Conservation (phyloP, 495 filamentous ascomycete genomes). For the Astrocystis sublimbata region DNA sequence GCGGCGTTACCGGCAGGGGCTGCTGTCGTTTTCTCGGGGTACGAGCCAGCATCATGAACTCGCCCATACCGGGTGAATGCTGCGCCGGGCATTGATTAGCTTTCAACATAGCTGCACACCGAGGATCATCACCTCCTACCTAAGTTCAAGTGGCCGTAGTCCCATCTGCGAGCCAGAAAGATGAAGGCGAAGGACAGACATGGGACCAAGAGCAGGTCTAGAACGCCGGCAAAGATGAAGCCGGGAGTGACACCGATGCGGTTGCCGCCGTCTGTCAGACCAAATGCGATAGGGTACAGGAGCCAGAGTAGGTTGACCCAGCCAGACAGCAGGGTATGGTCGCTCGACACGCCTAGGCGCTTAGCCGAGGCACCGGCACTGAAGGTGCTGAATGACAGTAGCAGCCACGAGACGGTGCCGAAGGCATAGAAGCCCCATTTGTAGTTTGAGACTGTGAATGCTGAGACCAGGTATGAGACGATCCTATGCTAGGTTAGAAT, state of each 20-base stretch:
- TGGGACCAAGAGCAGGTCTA: constrained; percentile 44
- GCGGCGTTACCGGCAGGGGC: constrained; percentile 24
- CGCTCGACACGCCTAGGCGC: constrained; percentile 38
- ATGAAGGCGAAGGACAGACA: constrained; percentile 39
- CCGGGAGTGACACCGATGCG: constrained; percentile 39
- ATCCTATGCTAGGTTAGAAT: constrained; percentile 29
- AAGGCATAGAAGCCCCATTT: constrained; percentile 56
- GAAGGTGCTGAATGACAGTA: constrained; percentile 40
- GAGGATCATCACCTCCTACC: constrained; percentile 7
- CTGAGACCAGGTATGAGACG: constrained; percentile 44
- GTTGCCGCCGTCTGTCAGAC: constrained; percentile 51
- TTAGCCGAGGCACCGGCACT: constrained; percentile 31
- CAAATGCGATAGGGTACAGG: constrained; percentile 51
- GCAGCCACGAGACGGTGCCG: constrained; percentile 37
- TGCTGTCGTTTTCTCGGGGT: constrained; percentile 47
- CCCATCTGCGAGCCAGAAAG: constrained; percentile 46
- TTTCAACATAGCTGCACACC: too few species aligned
- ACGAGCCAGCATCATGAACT: constrained; percentile 41
- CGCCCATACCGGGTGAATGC: constrained; percentile 58
- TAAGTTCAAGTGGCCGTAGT: constrained; percentile 48
- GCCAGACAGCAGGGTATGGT: constrained; percentile 42
- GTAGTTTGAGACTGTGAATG: constrained; percentile 48
- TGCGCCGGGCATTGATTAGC: background rate
- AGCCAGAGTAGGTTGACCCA: constrained; percentile 52
- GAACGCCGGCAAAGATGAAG: constrained; percentile 50